Conservation (phyloP, 148 eudicot species). For the Cornus kousa region DNA sequence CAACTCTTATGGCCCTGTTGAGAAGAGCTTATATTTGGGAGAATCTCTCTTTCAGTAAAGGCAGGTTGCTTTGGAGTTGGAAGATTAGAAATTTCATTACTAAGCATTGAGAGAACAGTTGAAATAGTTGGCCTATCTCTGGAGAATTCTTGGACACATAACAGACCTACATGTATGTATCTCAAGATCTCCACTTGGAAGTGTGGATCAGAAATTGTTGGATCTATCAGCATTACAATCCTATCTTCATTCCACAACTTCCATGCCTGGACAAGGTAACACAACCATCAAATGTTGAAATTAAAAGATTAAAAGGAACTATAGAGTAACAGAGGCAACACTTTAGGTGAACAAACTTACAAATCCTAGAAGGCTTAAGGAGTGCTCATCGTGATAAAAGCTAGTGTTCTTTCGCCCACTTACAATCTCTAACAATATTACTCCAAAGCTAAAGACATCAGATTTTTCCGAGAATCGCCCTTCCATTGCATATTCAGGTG, state of each 20-base stretch:
- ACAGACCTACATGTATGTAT: background rate
- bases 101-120: background rate
- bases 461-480: background rate
- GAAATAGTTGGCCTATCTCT: background rate
- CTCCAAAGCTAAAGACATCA: background rate
- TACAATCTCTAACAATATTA: background rate
- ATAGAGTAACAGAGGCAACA: background rate
- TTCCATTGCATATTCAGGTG: background rate
- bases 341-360: background rate
- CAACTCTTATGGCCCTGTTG: background rate
- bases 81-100: background rate
- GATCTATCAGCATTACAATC: background rate
- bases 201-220: background rate
- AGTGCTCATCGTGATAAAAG: background rate
- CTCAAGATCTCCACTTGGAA: slow-evolving; percentile 3
- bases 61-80: background rate
- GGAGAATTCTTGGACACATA: background rate
- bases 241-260: background rate
- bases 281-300: background rate
- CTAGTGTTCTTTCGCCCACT: background rate
- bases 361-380: background rate
- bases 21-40: background rate
- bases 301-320: background rate
- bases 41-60: background rate
- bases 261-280: background rate